These are phyloP conservation scores for Xanthoconium separans DNA, from an alignment of 1,284 basidiomycete genomes.

Conservation along the genomic window DNA sequence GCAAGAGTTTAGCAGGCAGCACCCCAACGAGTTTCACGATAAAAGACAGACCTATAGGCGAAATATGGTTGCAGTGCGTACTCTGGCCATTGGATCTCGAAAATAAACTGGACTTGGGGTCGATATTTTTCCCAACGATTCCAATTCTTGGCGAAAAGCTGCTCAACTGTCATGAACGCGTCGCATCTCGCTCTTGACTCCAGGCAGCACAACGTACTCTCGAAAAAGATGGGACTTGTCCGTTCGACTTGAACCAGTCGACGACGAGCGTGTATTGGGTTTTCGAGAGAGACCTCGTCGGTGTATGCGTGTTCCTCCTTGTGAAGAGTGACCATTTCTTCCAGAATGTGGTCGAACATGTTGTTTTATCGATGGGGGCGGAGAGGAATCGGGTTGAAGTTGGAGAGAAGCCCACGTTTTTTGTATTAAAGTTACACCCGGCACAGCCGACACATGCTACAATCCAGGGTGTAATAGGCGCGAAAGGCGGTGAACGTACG, in stretches of 20 bases:
- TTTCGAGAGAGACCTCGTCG: constrained; percentile 1
- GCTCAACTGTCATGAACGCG: constrained; percentile 1
- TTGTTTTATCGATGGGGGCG: neutral
- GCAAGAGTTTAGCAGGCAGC: neutral
- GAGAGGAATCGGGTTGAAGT: neutral
- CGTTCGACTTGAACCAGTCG: constrained; percentile 9
- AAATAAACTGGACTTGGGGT: constrained; percentile 15
- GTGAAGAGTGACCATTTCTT: neutral
- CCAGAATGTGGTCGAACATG: neutral
- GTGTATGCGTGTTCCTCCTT: neutral
- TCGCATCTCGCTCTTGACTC: neutral
- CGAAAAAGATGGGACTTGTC: constrained; percentile 5
- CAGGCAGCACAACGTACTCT: constrained; percentile 6
- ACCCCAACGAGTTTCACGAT: neutral
- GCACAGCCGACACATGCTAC: too few relatives aligned
- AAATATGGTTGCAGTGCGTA: constrained; percentile 10
- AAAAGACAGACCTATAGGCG: constrained; percentile 11
- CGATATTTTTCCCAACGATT: constrained; percentile 11
- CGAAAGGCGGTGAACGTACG: too few relatives aligned
- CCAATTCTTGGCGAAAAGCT: constrained; percentile 15
- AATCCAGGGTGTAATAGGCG: too few relatives aligned
- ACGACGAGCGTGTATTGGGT: neutral
- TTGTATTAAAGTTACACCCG: too few relatives aligned
- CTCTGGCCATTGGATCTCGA: constrained; percentile 16
- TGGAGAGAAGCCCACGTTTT: neutral